Percentiles rank a stretch among this genome's conserved stretches.
These are phyloP conservation scores for Anthostomella pinea DNA, from an alignment of 2,329 filamentous ascomycete genomes.

Conservation along the genomic window DNA sequence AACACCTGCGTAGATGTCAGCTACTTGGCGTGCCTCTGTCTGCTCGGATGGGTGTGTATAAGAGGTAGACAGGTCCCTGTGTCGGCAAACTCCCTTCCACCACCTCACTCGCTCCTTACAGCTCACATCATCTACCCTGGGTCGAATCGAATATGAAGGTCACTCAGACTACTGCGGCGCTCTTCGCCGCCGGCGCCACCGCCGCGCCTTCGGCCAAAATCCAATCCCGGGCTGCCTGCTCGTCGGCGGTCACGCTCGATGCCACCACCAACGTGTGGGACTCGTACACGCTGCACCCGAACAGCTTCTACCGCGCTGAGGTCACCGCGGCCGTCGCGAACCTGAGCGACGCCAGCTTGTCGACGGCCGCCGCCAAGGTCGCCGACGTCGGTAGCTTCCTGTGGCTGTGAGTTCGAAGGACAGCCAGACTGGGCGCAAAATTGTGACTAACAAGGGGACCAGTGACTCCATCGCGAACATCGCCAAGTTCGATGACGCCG, in stretches of 20 bases:
- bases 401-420: constrained; percentile 43
- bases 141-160: constrained; percentile 31
- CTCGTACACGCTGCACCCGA: constrained; percentile 31
- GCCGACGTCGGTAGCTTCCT: constrained; percentile 54
- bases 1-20: constrained; percentile 4
- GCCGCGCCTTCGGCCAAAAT: constrained; percentile 27
- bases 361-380: constrained; percentile 49
- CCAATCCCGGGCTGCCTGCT: constrained; percentile 22
- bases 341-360: constrained; percentile 46
- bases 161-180: constrained; percentile 23
- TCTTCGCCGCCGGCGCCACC: constrained; percentile 27
- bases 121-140: constrained; percentile 16
- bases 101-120: constrained; percentile 24
- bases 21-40: constrained; percentile 2
- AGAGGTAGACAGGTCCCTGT: constrained; percentile 18
- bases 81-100: constrained; percentile 11
- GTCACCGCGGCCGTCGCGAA: constrained; percentile 26
- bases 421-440: background rate
- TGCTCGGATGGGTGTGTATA: constrained; percentile 21
- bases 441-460: constrained; percentile 6
- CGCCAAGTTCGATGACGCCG: constrained; percentile 44
- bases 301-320: constrained; percentile 31
- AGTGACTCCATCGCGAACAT: constrained; percentile 53
- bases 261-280: constrained; percentile 30
- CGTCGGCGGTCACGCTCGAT: constrained; percentile 29